Percentiles rank a stretch among this genome's conserved stretches.
phyloP scores from a whole-genome alignment of 2,329 filamentous ascomycete species.

The Pseudogymnoascus sp. region DNA sequence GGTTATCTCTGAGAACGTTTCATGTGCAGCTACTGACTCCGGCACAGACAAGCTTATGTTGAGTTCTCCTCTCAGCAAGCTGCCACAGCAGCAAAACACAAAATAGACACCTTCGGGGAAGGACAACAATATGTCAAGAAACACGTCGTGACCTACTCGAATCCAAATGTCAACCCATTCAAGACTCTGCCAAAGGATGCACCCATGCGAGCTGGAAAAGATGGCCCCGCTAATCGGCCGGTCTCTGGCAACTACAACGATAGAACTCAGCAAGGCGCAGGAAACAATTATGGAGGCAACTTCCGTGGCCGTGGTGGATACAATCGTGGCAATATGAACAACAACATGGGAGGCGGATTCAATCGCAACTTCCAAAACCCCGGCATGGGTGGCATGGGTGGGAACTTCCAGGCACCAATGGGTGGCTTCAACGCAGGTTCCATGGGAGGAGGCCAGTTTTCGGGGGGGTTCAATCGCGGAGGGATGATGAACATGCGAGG shows the following conservation, averaged over 20 bases:
- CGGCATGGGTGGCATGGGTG: constrained; percentile 38
- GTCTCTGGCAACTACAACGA: constrained; percentile 44
- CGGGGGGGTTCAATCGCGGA: constrained; percentile 46
- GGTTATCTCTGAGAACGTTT: neutral
- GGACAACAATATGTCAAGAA: constrained; percentile 53
- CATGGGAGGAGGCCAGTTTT: constrained; percentile 35
- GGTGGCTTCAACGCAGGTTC: constrained; percentile 41
- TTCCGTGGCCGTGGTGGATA: constrained; percentile 47
- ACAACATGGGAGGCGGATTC: constrained; percentile 47
- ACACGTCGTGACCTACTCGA: constrained; percentile 66
- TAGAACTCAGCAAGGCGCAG: constrained; percentile 27
- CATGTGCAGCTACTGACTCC: neutral
- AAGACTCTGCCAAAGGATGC: constrained; percentile 85
- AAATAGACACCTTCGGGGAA: constrained; percentile 59
- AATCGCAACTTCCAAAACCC: constrained; percentile 42
- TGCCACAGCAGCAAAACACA: constrained; percentile 75
- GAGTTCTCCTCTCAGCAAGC: constrained; percentile 80
- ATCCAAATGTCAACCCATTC: constrained; percentile 76
- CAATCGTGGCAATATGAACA: constrained; percentile 35
- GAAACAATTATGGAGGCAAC: constrained; percentile 30
- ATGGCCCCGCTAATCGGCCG: constrained; percentile 47
- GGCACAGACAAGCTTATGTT: constrained; percentile 64
- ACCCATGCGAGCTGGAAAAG: constrained; percentile 61
- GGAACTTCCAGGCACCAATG: constrained; percentile 36
- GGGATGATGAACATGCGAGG: constrained; percentile 46